phyloP scores from a whole-genome alignment of 768 basidiomycete genomes.

The Amanita pallidorosea region DNA sequence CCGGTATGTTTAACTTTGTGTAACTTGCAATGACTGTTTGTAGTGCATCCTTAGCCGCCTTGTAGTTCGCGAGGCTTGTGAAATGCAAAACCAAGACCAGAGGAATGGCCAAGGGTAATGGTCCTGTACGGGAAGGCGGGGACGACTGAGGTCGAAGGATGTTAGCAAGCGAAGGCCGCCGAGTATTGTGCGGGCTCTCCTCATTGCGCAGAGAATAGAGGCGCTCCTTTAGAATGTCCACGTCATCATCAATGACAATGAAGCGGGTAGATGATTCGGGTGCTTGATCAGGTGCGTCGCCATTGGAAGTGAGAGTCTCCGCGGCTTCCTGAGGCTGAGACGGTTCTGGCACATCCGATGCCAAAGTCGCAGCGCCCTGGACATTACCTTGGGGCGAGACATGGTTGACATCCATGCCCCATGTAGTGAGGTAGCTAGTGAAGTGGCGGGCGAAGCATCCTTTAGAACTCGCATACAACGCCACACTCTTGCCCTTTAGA shows the following conservation, averaged over 20 bases:
- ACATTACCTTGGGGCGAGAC: slow-evolving; percentile 48
- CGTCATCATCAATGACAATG: slow-evolving; percentile 89
- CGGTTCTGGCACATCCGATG: slow-evolving; percentile 2
- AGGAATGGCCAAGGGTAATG: slow-evolving; percentile 13
- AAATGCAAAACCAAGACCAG: slow-evolving; percentile 74
- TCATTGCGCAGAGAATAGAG: slow-evolving; percentile 59
- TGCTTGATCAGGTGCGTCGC: not conserved
- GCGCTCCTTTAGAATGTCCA: slow-evolving; percentile 66
- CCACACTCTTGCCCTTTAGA: slow-evolving; percentile 74
- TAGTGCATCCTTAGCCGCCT: slow-evolving; percentile 74
- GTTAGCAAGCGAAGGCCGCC: slow-evolving; percentile 52
- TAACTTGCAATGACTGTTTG: slow-evolving; percentile 52
- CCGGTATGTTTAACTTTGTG: slow-evolving; percentile 27
- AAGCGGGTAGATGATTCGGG: slow-evolving; percentile 33
- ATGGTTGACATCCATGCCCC: slow-evolving; percentile 93
- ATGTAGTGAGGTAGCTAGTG: slow-evolving; percentile 85
- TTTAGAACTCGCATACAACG: slow-evolving; percentile 75
- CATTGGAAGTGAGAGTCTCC: not conserved
- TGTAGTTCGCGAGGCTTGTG: slow-evolving; percentile 85
- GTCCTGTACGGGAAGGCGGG: slow-evolving; percentile 57
- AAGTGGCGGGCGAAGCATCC: slow-evolving; percentile 89
- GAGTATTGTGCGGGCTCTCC: slow-evolving; percentile 26
- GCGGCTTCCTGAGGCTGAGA: slow-evolving; percentile 3
- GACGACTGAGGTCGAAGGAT: slow-evolving; percentile 74
- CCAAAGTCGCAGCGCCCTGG: slow-evolving; percentile 20